A percentile compares a stretch with the other conserved stretches of the same genome.
These are phyloP conservation scores for Peribolospora kevripleyi DNA, from an alignment of 768 basidiomycete species.

Conservation along the genomic window DNA sequence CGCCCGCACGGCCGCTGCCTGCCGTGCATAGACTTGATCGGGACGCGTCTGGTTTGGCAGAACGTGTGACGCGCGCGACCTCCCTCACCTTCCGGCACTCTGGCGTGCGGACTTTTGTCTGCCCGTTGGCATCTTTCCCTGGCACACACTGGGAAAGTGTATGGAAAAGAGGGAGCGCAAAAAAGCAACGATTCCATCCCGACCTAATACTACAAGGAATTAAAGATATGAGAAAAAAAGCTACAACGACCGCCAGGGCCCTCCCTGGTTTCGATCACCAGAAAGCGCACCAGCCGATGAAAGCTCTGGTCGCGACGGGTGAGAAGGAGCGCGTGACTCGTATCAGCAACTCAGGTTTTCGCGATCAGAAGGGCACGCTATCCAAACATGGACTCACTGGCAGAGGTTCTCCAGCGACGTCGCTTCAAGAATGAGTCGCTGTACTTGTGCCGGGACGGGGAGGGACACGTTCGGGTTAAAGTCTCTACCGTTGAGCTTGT, in stretches of 20 bases:
- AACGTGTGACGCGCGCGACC: too few species aligned
- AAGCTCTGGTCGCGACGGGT: conserved; percentile 3
- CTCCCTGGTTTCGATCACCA: conserved; percentile 15
- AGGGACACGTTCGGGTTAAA: conserved; percentile 65
- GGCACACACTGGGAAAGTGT: not conserved
- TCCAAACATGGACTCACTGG: conserved; percentile 92
- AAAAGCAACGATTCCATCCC: not conserved
- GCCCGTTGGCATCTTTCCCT: not conserved
- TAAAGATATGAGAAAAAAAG: not conserved
- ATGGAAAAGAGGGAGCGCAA: not conserved
- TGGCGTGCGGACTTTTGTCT: not conserved
- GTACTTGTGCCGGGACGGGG: conserved; percentile 60
- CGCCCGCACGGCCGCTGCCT: not conserved
- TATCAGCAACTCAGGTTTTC: not conserved
- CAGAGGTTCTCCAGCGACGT: conserved; percentile 84
- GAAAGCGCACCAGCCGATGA: conserved; percentile 24
- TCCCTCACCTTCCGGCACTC: too few species aligned
- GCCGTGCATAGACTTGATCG: too few species aligned
- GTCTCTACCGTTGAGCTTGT: conserved; percentile 84
- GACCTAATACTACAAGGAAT: not conserved
- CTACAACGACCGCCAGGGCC: not conserved
- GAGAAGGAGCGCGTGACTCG: not conserved
- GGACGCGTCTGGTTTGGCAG: too few species aligned
- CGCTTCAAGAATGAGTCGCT: conserved; percentile 76
- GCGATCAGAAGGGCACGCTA: conserved; percentile 11